Conservation (phyloP, 129 eudicot genomes). For the Pittosporum tobira region DNA sequence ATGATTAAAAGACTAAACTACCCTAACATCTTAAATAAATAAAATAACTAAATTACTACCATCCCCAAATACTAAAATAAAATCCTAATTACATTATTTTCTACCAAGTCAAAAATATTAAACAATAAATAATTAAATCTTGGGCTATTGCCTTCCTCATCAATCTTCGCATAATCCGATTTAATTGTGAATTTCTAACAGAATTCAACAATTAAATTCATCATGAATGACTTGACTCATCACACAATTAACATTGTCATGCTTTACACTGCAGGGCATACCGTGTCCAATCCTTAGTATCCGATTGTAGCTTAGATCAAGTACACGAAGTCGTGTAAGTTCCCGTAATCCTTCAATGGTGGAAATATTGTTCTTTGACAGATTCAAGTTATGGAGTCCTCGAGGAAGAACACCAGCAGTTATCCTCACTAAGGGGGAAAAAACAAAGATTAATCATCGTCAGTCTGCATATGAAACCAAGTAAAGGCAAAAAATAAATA, state of each 20-base stretch:
- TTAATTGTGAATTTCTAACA: neutral
- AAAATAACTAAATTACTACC: too few relatives aligned
- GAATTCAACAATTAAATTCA: neutral
- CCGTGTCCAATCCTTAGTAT: conserved; percentile 91
- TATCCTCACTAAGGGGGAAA: conserved; percentile 79
- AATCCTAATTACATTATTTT: too few relatives aligned
- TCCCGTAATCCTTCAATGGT: conserved; percentile 90
- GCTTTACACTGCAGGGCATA: conserved; percentile 19
- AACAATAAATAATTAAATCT: too few relatives aligned
- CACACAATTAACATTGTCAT: neutral
- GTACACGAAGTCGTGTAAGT: conserved; percentile 85
- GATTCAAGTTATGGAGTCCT: conserved; percentile 73
- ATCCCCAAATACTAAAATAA: too few relatives aligned
- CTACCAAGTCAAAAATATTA: too few relatives aligned
- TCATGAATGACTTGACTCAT: neutral
- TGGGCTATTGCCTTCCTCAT: too few relatives aligned
- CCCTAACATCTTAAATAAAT: too few relatives aligned
- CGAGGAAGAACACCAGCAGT: conserved; percentile 98
- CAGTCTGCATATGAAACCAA: neutral
- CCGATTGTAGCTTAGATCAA: conserved; percentile 92
- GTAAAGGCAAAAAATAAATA: neutral
- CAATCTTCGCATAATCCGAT: too few relatives aligned
- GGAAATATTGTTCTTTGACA: conserved; percentile 81
- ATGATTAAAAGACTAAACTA: too few relatives aligned
- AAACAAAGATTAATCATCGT: too few relatives aligned